Percentiles rank a stretch among this genome's conserved stretches.
Evolutionary conservation across 75 land plant genomes (phyloP).

Genomic region (Selaginella tamariscina): DNA sequence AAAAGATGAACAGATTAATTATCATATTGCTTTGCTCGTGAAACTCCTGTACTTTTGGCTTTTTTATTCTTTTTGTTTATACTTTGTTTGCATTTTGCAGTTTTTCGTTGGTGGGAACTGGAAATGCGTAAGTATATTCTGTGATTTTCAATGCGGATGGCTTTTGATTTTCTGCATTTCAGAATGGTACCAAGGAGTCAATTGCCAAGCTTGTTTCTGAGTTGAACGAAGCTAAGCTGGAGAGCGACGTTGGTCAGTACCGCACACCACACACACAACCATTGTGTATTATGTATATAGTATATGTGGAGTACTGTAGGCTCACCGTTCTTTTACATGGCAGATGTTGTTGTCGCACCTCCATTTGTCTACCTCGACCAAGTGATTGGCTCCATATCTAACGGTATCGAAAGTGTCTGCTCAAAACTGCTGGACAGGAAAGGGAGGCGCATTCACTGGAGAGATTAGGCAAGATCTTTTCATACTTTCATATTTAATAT

Average conservation of each 20-base stretch:
- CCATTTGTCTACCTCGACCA: constrained; percentile 77
- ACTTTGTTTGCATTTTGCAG: constrained; percentile 31
- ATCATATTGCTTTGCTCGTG: neutral
- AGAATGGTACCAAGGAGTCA: no score
- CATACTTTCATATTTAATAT: no score
- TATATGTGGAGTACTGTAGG: neutral
- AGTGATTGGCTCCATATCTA: constrained; percentile 57
- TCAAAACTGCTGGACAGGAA: constrained; percentile 90
- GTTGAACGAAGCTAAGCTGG: constrained; percentile 65
- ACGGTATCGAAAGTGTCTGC: constrained; percentile 71
- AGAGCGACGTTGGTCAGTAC: no score
- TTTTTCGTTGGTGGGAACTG: constrained; percentile 99
- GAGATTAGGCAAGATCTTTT: constrained; percentile 61
- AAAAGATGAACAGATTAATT: neutral
- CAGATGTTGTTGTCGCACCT: constrained; percentile 93
- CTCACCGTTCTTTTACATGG: neutral
- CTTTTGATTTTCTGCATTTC: no score
- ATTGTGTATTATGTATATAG: no score
- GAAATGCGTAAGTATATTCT: constrained; percentile 71
- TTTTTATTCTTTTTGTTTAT: neutral
- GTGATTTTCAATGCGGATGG: no score
- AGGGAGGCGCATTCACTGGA: constrained; percentile 97
- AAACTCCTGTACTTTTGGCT: neutral
- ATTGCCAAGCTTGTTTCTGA: constrained; percentile 75
- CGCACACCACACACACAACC: no score